phyloP scores from a whole-genome alignment of 768 basidiomycete species.

The Ephemerocybe angulata region DNA sequence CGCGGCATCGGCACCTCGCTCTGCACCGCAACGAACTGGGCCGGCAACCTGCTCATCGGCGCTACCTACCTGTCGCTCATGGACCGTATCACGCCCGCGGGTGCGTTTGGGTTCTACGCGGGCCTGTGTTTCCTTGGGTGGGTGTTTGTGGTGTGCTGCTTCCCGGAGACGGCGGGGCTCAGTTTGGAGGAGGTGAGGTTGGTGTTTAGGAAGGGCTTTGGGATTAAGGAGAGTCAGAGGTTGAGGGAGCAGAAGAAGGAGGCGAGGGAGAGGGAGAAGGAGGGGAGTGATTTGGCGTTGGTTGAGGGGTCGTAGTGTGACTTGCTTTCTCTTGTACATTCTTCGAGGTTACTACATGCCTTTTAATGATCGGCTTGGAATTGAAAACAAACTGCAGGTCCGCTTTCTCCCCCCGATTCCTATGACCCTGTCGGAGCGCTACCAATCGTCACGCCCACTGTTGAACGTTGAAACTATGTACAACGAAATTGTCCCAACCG shows the following conservation, averaged over 20 bases:
- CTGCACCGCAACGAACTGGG: conserved; percentile 77
- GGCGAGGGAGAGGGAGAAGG: conserved; percentile 34
- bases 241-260: conserved; percentile 44
- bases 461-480: no score
- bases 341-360: no score
- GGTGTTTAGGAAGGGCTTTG: conserved; percentile 64
- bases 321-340: no score
- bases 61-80: conserved; percentile 81
- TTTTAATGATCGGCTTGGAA: no score
- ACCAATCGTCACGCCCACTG: no score
- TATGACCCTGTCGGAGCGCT: no score
- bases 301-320: no score
- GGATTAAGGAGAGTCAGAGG: conserved; percentile 53
- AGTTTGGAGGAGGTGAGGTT: conserved; percentile 64
- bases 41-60: conserved; percentile 69
- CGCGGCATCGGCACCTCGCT: conserved; percentile 76
- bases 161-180: conserved; percentile 78
- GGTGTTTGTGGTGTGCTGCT: conserved; percentile 65
- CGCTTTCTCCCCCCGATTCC: no score
- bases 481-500: no score
- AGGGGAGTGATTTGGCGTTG: no score
- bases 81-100: conserved; percentile 66
- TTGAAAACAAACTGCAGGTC: no score
- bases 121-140: conserved; percentile 67
- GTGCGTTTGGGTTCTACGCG: conserved; percentile 76